Percentiles rank a stretch among this genome's conserved stretches.
Evolutionary conservation across 2,329 filamentous ascomycete species (phyloP).

Genomic region (Phaeosphaeria sp.): DNA sequence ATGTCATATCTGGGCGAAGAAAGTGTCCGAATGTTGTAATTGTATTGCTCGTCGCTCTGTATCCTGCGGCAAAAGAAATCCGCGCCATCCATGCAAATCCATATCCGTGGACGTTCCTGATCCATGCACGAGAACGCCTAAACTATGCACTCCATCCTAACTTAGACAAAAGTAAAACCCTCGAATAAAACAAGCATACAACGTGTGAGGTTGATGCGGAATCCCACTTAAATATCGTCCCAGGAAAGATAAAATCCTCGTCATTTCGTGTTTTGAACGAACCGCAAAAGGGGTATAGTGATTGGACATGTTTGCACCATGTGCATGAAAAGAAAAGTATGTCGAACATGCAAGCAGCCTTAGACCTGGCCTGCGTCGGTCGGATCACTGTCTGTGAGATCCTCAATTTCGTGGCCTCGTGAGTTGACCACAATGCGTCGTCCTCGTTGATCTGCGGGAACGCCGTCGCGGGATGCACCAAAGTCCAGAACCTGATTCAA

Average conservation of each 20-base stretch:
- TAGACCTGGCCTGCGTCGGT: slow-evolving; percentile 37
- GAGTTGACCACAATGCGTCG: slow-evolving; percentile 69
- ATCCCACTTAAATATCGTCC: slow-evolving; percentile 3
- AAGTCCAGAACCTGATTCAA: slow-evolving; percentile 86
- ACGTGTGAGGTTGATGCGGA: slow-evolving; percentile 2
- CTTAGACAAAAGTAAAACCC: slow-evolving; percentile 17
- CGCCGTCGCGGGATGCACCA: slow-evolving; percentile 88
- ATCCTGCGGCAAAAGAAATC: neutral
- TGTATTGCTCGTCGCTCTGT: slow-evolving; percentile 2
- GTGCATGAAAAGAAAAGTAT: slow-evolving; percentile 18
- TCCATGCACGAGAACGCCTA: slow-evolving; percentile 25
- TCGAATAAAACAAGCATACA: slow-evolving; percentile 9
- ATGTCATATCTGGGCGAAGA: neutral
- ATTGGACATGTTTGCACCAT: slow-evolving; percentile 32
- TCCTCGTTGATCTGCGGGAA: slow-evolving; percentile 77
- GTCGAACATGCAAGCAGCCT: slow-evolving; percentile 5
- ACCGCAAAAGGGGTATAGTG: slow-evolving; percentile 40
- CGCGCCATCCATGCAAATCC: neutral
- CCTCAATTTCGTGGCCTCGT: slow-evolving; percentile 46
- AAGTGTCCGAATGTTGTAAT: neutral
- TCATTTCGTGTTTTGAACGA: slow-evolving; percentile 19
- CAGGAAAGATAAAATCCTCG: slow-evolving; percentile 15
- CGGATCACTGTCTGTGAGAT: slow-evolving; percentile 40
- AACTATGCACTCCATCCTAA: slow-evolving; percentile 31
- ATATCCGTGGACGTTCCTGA: slow-evolving; percentile 5